phyloP scores from a whole-genome alignment of 345 rosid genomes.

The Hibiscus trionum region DNA sequence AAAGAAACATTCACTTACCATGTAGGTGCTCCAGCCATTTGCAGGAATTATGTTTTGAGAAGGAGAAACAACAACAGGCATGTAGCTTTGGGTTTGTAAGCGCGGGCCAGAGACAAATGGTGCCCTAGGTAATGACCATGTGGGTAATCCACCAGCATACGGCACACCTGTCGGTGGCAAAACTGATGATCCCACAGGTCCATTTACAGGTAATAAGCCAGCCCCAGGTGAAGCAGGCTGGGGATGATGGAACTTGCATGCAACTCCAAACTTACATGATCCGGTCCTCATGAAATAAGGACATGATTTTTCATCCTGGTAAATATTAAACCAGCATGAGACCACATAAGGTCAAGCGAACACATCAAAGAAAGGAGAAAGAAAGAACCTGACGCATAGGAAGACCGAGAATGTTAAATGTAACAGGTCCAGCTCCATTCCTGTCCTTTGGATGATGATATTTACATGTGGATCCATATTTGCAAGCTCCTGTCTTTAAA shows the following conservation, averaged over 20 bases:
- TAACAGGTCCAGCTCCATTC: neutral
- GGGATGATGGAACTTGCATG: slow-evolving; percentile 5
- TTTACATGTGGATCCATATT: slow-evolving; percentile 1
- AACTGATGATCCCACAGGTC: neutral
- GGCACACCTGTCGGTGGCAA: neutral
- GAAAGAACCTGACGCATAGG: slow-evolving; percentile 1
- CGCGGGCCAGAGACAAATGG: neutral
- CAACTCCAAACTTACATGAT: neutral
- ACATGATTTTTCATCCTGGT: neutral
- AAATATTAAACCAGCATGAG: neutral
- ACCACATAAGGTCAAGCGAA: neutral
- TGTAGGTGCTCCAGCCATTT: neutral
- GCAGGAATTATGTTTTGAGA: neutral
- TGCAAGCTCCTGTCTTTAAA: slow-evolving; percentile 1
- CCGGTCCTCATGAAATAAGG: neutral
- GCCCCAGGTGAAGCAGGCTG: neutral
- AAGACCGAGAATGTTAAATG: neutral
- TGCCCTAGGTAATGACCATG: neutral
- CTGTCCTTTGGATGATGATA: slow-evolving; percentile 2
- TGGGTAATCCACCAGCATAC: neutral
- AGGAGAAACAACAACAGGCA: slow-evolving; percentile 2
- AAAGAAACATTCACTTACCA: neutral
- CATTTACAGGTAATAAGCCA: slow-evolving; percentile 1
- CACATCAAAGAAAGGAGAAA: neutral
- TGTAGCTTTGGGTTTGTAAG: neutral